Percentiles rank a stretch among this genome's conserved stretches.
phyloP scores from a whole-genome alignment of 2,329 filamentous ascomycete genomes.

The Colletotrichum higginsianum region DNA sequence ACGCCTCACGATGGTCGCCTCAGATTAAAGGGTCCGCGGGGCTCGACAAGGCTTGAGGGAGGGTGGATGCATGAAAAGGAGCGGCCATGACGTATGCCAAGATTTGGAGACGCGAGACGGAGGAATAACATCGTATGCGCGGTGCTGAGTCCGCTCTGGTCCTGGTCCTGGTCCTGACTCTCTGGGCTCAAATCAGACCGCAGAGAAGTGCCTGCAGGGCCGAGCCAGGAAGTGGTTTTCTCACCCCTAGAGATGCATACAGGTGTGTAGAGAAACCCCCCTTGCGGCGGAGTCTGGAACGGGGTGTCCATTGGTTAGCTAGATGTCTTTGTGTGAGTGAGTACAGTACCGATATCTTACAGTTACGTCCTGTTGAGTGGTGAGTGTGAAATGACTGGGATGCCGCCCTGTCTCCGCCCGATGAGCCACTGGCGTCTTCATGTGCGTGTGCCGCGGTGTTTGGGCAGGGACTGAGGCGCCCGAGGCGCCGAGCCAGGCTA shows the following conservation, averaged over 20 bases:
- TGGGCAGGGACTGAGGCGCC: conserved; percentile 21
- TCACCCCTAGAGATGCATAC: conserved; percentile 8
- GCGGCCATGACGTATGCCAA: conserved; percentile 38
- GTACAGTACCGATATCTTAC: too few relatives aligned
- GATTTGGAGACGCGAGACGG: background rate
- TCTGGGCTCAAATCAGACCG: conserved; percentile 26
- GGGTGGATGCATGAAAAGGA: conserved; percentile 17
- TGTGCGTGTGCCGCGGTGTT: background rate
- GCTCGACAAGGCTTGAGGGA: conserved; percentile 11
- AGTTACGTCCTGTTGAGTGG: background rate
- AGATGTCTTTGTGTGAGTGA: background rate
- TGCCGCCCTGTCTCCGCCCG: conserved; percentile 7
- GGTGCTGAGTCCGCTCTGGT: background rate
- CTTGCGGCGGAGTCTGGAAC: conserved; percentile 20
- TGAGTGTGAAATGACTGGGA: conserved; percentile 26
- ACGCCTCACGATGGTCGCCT: background rate
- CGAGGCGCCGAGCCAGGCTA: conserved; percentile 7
- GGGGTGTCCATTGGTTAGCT: conserved; percentile 3
- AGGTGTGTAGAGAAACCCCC: background rate
- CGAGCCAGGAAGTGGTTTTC: conserved; percentile 2
- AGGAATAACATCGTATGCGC: conserved; percentile 2
- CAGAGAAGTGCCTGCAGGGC: conserved; percentile 8
- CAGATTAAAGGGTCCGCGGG: conserved; percentile 31
- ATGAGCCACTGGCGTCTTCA: conserved; percentile 11
- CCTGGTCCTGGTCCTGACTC: conserved; percentile 6